Conservation (phyloP, 2,329 filamentous ascomycete species). For the Zasmidium citrigriseum region DNA sequence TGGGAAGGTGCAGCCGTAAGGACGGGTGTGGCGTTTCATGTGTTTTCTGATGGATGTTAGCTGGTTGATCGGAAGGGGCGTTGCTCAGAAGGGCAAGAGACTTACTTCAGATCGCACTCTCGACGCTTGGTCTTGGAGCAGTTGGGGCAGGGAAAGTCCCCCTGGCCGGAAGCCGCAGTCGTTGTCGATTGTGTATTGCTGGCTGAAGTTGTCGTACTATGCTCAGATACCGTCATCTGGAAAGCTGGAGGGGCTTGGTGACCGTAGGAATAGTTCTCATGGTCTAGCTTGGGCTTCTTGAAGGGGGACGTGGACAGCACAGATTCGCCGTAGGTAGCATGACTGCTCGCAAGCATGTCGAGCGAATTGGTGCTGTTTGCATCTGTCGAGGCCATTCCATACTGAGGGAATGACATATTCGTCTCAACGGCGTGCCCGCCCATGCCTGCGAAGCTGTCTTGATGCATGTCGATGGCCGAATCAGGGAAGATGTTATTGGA, state of each 20-base stretch:
- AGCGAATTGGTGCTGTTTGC: neutral
- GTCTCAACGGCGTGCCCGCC: slow-evolving; percentile 2
- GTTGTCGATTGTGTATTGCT: neutral
- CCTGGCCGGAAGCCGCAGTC: neutral
- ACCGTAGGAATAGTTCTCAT: neutral
- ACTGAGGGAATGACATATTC: neutral
- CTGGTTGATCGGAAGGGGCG: neutral
- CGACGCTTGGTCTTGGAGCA: slow-evolving; percentile 30
- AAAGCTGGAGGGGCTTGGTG: neutral
- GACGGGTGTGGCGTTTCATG: slow-evolving; percentile 74
- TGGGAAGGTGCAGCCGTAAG: slow-evolving; percentile 77
- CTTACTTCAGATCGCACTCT: slow-evolving; percentile 44
- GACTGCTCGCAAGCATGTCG: neutral
- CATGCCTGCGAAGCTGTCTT: neutral
- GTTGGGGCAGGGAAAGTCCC: slow-evolving; percentile 11
- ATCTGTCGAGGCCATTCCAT: neutral
- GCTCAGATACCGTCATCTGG: neutral
- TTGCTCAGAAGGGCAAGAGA: slow-evolving; percentile 4
- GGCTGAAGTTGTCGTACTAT: slow-evolving; percentile 6
- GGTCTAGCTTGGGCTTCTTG: neutral
- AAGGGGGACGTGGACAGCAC: neutral
- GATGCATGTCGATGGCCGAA: slow-evolving; percentile 10
- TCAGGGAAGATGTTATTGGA: slow-evolving; percentile 3
- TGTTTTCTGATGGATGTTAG: slow-evolving; percentile 67
- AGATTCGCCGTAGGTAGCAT: neutral